Base-by-base conservation (phyloP, 257 asterid species). In the Nicotiana tomentosiformis region DNA sequence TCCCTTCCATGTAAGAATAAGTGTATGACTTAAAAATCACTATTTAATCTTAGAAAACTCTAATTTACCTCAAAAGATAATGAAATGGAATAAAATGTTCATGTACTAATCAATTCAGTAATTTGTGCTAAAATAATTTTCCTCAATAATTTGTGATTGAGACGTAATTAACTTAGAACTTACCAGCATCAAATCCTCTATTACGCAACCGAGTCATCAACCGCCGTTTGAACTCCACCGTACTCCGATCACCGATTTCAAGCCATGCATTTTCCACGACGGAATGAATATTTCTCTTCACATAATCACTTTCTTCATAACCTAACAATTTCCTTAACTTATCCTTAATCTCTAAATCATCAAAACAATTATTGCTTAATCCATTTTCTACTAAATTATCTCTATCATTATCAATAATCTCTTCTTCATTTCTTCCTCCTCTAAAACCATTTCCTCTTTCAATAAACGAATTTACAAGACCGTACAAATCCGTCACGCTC, bases 391-490 rank as follows among this genome's bases (percentile, higher is more conserved):
- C 82, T 57, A 23, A 23, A 23, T 16, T 35, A 55, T 77, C 64
- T 1, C 58, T 87, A 37, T 49, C 82, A 33, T 35, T 70, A 56
- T 18, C 77, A 18, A 62, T 82, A 43, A 29, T 76, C 39, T 82
- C 84, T 5, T 65, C 14, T 37, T 17, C 81, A 35, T 23, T 43
- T 43, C 4, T 43, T 9, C 51, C 51, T 43, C 51, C 51, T 43
- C 51, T 43, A 43, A 43, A 43, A 2, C 51, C 74, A 60, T 62
- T 62, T 35, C 78, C 67, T 4, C 70, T 83, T 86, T 93, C 96
- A 4, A 95, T 80, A 85, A 91, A 95, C 29, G 95, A 93, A 57
- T 93, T 90, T 2, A 93, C 92, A 57, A 92, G 94, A 66, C 84
- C 91, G 0, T 93, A 93, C 66, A 92, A 83, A 83, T 91, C 94